These are phyloP conservation scores for Geotrichum aggregatum DNA, from an alignment of 1,139 yeast genomes.

Conservation along the genomic window DNA sequence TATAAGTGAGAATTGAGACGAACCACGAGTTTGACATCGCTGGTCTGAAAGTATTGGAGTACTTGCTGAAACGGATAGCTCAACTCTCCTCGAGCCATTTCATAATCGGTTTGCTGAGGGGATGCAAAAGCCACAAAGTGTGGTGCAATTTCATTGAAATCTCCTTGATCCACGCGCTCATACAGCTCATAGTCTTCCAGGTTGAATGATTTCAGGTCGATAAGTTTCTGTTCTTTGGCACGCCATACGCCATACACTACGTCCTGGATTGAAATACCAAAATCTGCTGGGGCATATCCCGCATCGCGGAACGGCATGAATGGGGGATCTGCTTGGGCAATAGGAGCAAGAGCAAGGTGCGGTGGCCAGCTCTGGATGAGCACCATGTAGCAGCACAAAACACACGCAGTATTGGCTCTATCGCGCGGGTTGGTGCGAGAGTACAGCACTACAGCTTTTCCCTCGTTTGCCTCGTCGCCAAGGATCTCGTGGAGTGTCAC, in stretches of 20 bases:
- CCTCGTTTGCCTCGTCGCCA: slow-evolving; percentile 77
- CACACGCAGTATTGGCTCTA: slow-evolving; percentile 90
- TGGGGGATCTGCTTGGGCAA: slow-evolving; percentile 89
- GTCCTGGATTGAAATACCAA: slow-evolving; percentile 88
- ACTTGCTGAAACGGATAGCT: slow-evolving; percentile 60
- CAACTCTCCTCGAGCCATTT: slow-evolving; percentile 20
- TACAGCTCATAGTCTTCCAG: slow-evolving; percentile 88
- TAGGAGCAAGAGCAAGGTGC: slow-evolving; percentile 91
- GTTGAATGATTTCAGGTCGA: slow-evolving; percentile 83
- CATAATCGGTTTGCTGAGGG: slow-evolving; percentile 67
- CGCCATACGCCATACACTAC: slow-evolving; percentile 95
- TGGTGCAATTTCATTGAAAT: slow-evolving; percentile 83
- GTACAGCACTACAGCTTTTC: slow-evolving; percentile 86
- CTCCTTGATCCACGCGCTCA: slow-evolving; percentile 96
- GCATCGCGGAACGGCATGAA: slow-evolving; percentile 95
- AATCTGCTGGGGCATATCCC: slow-evolving; percentile 93
- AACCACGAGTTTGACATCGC: slow-evolving; percentile 82
- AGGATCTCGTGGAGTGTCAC: slow-evolving; percentile 87
- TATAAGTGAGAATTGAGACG: slow-evolving; percentile 87
- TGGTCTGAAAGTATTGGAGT: slow-evolving; percentile 63
- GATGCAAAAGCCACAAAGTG: slow-evolving; percentile 97
- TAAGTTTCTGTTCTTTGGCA: slow-evolving; percentile 89
- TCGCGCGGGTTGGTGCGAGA: slow-evolving; percentile 76
- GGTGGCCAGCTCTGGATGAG: slow-evolving; percentile 97
- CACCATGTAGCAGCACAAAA: slow-evolving; percentile 91